Evolutionary conservation across 352 stramenopile genomes (phyloP), one percentile per base, ranked within the genome.

Genomic region (Phytophthora tentaculata): DNA sequence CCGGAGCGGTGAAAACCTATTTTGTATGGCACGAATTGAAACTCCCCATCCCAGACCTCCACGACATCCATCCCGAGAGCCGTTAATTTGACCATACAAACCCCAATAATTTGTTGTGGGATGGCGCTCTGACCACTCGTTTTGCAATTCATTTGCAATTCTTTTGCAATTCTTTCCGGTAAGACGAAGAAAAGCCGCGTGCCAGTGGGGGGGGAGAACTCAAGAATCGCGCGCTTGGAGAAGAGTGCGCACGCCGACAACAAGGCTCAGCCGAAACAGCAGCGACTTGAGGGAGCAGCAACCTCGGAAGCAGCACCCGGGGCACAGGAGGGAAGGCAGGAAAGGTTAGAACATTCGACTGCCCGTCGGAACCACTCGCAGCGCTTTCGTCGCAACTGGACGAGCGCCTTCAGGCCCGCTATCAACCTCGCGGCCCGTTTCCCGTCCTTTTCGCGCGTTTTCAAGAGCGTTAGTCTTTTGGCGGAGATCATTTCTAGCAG

Each of bases 121-220:
- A 61, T 52, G 43, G 41, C 56, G 35, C 39, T 61, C 54, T 73
- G 53, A 39, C 76, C 76, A 84, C 44, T 74, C 73, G 52, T 84
- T 79, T 67, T 64, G 37, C 67, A 78, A 79, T 80, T 79, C 58
- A 64, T 76, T 70, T 55, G 9, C 67, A 73, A 80, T 83, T 81
- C 63, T 68, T 79, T 79, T 48, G 58, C 62, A 81, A 79, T 80
- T 75, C 62, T 74, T 76, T 55, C n/a, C 26, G 48, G 17, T 49
- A 50, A 58, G 35, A 70, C 64, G 66, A 70, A 73, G 68, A 75
- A 75, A 77, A 59, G 69, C 53, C 61, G 61, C 60, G 67, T 66
- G 59, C 49, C 56, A 41, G 9, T 9, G 43, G 43, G 22, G 43
- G 22, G 64, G 69, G 69, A 72, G 61, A 75, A 78, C 35, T 75